Conservation (phyloP, 2,329 filamentous ascomycete species). For the Fusarium sp. region DNA sequence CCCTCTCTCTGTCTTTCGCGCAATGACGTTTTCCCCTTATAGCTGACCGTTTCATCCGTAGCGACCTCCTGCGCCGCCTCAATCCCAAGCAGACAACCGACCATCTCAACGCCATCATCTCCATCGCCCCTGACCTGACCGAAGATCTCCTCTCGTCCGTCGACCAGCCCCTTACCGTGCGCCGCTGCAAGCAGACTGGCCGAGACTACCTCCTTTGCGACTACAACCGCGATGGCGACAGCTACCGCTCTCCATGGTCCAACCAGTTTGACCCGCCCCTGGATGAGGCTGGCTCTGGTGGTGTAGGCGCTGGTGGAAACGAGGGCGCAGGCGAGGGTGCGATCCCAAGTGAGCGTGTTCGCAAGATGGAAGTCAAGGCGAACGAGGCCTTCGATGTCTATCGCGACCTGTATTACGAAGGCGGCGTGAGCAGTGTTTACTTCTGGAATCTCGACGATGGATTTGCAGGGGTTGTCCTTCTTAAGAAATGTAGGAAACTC, state of each 20-base stretch:
- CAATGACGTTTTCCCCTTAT: conserved; percentile 9
- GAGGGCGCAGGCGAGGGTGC: conserved; percentile 80
- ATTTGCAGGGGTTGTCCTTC: conserved; percentile 92
- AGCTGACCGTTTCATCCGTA: conserved; percentile 53
- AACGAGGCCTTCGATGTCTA: conserved; percentile 99
- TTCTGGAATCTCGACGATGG: conserved; percentile 99
- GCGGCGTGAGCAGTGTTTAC: conserved; percentile 94
- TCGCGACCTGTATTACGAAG: conserved; percentile 95
- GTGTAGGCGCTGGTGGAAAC: conserved; percentile 64
- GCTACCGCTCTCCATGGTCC: conserved; percentile 98
- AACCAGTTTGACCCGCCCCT: conserved; percentile 97
- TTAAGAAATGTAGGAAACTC: conserved; percentile 84
- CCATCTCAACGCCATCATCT: conserved; percentile 90
- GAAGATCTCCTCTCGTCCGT: conserved; percentile 98
- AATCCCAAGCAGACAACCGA: conserved; percentile 91
- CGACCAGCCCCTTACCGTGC: conserved; percentile 90
- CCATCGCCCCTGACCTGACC: conserved; percentile 88
- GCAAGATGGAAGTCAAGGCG: conserved; percentile 92
- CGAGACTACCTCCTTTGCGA: conserved; percentile 98
- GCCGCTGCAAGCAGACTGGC: conserved; percentile 86
- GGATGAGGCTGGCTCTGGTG: conserved; percentile 69
- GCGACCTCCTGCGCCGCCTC: conserved; percentile 96
- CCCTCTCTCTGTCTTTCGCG: neutral
- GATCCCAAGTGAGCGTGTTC: conserved; percentile 87
- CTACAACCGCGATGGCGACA: conserved; percentile 99